Evolutionary conservation across 2,329 filamentous ascomycete species (phyloP).

Genomic region (Venturia asperata): DNA sequence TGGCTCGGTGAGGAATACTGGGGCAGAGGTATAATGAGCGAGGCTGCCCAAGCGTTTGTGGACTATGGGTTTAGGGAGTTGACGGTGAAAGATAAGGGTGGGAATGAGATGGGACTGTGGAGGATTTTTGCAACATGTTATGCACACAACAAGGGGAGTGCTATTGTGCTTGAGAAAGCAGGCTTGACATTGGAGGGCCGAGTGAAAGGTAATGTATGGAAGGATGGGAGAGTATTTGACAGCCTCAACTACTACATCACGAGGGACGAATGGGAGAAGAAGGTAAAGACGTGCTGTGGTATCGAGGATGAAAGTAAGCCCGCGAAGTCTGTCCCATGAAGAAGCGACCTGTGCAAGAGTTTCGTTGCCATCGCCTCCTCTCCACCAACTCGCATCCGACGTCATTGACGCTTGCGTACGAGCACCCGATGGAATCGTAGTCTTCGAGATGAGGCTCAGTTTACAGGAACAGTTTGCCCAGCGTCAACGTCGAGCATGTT

Average conservation of each 20-base stretch:
- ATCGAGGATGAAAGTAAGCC: too few relatives aligned
- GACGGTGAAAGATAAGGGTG: slow-evolving; percentile 6
- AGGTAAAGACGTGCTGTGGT: background rate
- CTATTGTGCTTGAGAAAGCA: background rate
- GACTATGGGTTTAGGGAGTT: slow-evolving; percentile 1
- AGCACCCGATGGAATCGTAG: slow-evolving; percentile 37
- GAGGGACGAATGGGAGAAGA: slow-evolving; percentile 7
- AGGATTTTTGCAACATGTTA: background rate
- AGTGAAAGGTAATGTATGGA: slow-evolving; percentile 1
- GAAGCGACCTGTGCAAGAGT: too few relatives aligned
- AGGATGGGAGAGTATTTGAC: background rate
- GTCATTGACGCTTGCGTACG: slow-evolving; percentile 36
- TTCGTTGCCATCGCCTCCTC: too few relatives aligned
- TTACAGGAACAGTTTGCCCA: background rate
- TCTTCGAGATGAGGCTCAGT: background rate
- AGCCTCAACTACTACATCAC: background rate
- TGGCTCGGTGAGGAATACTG: slow-evolving; percentile 16
- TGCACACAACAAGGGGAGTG: slow-evolving; percentile 5
- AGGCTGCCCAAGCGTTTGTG: slow-evolving; percentile 9
- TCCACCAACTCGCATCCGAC: too few relatives aligned
- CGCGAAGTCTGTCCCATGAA: too few relatives aligned
- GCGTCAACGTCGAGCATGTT: background rate
- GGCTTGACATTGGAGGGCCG: background rate
- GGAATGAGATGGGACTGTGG: background rate
- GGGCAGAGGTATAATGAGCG: slow-evolving; percentile 5